Evolutionary conservation across 2,329 filamentous ascomycete species (phyloP).

Genomic region (Periconia sp.): DNA sequence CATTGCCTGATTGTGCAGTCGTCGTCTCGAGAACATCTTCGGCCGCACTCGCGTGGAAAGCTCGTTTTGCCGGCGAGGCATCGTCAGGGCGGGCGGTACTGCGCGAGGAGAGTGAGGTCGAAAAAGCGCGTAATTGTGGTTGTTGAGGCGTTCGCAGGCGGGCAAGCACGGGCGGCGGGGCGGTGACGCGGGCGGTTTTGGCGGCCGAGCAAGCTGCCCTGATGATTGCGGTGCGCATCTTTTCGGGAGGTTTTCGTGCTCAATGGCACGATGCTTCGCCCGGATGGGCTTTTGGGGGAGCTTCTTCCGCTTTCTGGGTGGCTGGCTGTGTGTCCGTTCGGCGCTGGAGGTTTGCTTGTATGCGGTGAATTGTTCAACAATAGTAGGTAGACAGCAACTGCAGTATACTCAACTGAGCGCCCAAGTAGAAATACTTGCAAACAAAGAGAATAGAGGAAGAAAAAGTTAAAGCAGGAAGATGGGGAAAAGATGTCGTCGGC

Average conservation of each 20-base stretch:
- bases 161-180: conserved; percentile 20
- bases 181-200: conserved; percentile 28
- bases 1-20: conserved; percentile 17
- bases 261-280: conserved; percentile 5
- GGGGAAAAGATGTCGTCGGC: not conserved
- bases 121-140: conserved; percentile 16
- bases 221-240: conserved; percentile 36
- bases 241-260: conserved; percentile 8
- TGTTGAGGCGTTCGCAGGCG: conserved; percentile 20
- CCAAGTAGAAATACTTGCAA: not conserved
- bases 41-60: conserved; percentile 27
- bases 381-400: not conserved
- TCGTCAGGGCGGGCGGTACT: conserved; percentile 10
- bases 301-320: conserved; percentile 1
- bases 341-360: not conserved
- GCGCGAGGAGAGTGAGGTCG: conserved; percentile 16
- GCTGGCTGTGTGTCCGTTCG: not conserved
- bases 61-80: conserved; percentile 16
- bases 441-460: not conserved
- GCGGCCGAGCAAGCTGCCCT: conserved; percentile 33
- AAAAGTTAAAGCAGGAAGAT: not conserved
- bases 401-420: not conserved
- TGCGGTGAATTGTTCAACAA: not conserved
- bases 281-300: not conserved
- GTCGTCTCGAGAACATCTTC: conserved; percentile 35